phyloP scores from a whole-genome alignment of 2,329 filamentous ascomycete genomes.

The Tolypocladium endophyticum region DNA sequence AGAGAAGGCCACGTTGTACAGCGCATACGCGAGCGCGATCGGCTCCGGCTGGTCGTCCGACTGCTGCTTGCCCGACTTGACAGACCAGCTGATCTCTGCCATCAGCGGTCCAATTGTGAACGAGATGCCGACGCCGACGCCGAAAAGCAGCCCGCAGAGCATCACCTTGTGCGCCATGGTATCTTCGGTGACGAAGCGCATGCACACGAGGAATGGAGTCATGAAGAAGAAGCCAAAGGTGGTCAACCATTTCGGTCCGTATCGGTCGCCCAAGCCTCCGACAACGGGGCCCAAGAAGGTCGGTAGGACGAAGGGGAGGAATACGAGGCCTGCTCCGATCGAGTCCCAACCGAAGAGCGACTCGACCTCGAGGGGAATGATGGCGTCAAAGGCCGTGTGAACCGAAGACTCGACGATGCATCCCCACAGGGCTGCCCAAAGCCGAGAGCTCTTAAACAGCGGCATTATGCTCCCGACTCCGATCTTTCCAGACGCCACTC shows the following conservation, averaged over 20 bases:
- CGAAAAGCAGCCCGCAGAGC: conserved; percentile 20
- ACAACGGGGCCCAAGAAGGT: conserved; percentile 19
- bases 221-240: conserved; percentile 20
- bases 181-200: conserved; percentile 20
- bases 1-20: conserved; percentile 25
- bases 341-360: conserved; percentile 21
- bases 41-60: conserved; percentile 9
- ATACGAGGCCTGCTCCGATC: conserved; percentile 22
- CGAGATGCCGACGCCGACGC: conserved; percentile 17
- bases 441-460: conserved; percentile 18
- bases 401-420: conserved; percentile 22
- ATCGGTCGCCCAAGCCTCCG: conserved; percentile 20
- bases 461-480: conserved; percentile 10
- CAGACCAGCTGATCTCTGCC: conserved; percentile 24
- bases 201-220: conserved; percentile 21
- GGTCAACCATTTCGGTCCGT: conserved; percentile 23
- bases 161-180: conserved; percentile 17
- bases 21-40: conserved; percentile 22
- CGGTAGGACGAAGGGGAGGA: conserved; percentile 20
- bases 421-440: conserved; percentile 22
- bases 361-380: conserved; percentile 19
- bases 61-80: conserved; percentile 10
- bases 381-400: conserved; percentile 22
- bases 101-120: conserved; percentile 24
- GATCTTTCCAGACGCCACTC: background rate